Evolutionary conservation across 805 yeast species (phyloP).

Genomic region (Saccharomycopsis babjevae): DNA sequence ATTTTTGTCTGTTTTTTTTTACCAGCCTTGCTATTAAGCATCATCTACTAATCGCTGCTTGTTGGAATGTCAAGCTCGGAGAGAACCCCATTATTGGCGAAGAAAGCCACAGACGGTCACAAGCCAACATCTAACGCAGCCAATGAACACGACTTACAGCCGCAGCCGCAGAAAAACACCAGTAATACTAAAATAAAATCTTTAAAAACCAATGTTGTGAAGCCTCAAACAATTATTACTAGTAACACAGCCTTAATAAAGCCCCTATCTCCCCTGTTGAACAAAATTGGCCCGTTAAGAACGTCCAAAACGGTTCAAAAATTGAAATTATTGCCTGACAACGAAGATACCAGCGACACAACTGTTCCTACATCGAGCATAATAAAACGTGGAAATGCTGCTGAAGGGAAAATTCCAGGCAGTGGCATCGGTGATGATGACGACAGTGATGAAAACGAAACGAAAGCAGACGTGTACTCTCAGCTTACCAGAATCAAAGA

Average conservation of each 20-base stretch:
- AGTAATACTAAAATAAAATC: background rate
- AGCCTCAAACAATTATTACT: background rate
- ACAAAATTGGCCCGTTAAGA: conserved; percentile 60
- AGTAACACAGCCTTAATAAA: background rate
- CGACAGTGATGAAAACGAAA: conserved; percentile 25
- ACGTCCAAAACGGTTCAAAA: conserved; percentile 67
- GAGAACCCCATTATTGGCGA: background rate
- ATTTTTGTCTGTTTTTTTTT: background rate
- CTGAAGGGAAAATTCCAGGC: conserved; percentile 27
- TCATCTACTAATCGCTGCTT: background rate
- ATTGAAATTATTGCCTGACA: conserved; percentile 57
- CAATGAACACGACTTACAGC: background rate
- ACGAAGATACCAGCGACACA: background rate
- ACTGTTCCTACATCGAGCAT: background rate
- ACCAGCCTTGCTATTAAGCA: background rate
- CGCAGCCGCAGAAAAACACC: background rate
- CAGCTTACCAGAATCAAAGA: conserved; percentile 80
- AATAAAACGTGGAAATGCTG: background rate
- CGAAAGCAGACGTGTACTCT: conserved; percentile 56
- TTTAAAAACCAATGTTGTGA: background rate
- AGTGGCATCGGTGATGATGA: conserved; percentile 20
- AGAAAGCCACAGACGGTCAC: background rate
- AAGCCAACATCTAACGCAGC: background rate
- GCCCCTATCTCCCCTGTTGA: background rate
- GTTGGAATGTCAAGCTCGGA: background rate